Percentiles rank a stretch among this genome's conserved stretches.
These are phyloP conservation scores for Cordyceps farinosa DNA, from an alignment of 2,329 filamentous ascomycete genomes.

Conservation along the genomic window DNA sequence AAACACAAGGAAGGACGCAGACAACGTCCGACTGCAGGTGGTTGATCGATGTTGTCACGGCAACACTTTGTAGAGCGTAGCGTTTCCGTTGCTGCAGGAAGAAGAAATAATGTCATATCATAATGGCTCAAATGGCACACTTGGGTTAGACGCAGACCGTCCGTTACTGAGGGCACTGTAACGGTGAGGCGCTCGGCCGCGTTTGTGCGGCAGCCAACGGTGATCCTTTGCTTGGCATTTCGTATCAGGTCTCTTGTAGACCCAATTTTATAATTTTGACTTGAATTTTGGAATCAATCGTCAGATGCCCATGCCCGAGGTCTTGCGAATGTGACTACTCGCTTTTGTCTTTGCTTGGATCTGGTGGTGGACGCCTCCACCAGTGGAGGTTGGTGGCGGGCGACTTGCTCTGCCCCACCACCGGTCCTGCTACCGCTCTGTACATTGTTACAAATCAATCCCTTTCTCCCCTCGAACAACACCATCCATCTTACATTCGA, in stretches of 20 bases:
- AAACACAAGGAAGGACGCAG: too few relatives aligned
- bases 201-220: neutral
- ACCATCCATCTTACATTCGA: neutral
- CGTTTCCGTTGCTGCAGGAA: too few relatives aligned
- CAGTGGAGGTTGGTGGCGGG: neutral
- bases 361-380: constrained; percentile 4
- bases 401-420: neutral
- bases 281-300: neutral
- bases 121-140: too few relatives aligned
- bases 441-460: neutral
- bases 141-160: too few relatives aligned
- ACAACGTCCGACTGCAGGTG: too few relatives aligned
- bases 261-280: too few relatives aligned
- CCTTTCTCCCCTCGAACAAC: neutral
- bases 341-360: neutral
- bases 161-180: too few relatives aligned
- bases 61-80: too few relatives aligned
- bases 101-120: too few relatives aligned
- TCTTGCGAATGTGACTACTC: neutral
- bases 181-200: neutral
- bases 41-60: too few relatives aligned
- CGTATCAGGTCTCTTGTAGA: too few relatives aligned
- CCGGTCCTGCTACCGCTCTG: neutral
- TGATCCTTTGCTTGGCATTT: neutral
- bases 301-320: neutral